Conservation (phyloP, 78 protist species). For the Neovahlkampfia damariscottae region DNA sequence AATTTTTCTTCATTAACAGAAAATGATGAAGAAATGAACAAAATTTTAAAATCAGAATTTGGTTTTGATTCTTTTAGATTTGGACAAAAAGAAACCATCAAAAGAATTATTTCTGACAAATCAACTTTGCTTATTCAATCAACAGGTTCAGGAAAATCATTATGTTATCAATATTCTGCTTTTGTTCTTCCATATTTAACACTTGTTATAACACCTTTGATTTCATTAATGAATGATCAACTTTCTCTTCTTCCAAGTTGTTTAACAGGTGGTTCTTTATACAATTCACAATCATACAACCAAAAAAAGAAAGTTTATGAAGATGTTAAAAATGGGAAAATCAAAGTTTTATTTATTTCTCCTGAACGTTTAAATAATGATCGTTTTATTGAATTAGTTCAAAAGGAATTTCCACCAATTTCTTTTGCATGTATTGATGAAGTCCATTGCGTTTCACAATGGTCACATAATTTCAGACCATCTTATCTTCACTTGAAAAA, state of each 20-base stretch:
- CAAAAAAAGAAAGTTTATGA: background rate
- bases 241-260: conserved; percentile 7
- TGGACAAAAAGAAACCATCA: conserved; percentile 52
- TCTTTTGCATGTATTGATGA: conserved; percentile 63
- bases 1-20: background rate
- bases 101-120: conserved; percentile 16
- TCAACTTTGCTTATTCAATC: conserved; percentile 56
- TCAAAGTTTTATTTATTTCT: conserved; percentile 31
- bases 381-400: background rate
- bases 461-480: conserved; percentile 80
- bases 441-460: conserved; percentile 72
- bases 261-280: background rate
- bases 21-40: background rate
- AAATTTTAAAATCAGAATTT: background rate
- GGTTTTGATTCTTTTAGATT: conserved; percentile 21
- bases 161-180: conserved; percentile 74
- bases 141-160: conserved; percentile 68
- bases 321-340: background rate
- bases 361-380: conserved; percentile 45
- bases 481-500: background rate
- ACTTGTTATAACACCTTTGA: conserved; percentile 69
- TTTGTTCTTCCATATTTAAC: background rate
- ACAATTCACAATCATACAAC: background rate
- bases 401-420: conserved; percentile 11
- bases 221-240: conserved; percentile 64